Evolutionary conservation across 176 grass and related monocot species (phyloP).

Genomic region (Urochloa ruziziensis): DNA sequence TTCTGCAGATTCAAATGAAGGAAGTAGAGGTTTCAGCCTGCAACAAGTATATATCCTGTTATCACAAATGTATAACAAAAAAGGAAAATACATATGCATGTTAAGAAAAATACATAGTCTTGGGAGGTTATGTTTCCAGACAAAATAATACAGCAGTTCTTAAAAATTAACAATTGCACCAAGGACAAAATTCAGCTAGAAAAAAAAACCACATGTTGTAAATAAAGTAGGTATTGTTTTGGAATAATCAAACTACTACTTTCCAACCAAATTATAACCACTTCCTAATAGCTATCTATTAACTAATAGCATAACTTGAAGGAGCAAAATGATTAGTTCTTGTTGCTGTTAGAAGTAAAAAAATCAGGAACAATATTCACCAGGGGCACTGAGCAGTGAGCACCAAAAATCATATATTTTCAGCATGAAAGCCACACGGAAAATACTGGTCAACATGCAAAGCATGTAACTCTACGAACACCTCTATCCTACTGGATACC

Average conservation of each 20-base stretch:
- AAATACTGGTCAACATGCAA: background rate
- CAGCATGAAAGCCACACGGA: background rate
- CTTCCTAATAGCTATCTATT: background rate
- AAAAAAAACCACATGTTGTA: no score
- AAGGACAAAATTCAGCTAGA: background rate
- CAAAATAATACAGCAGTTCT: background rate
- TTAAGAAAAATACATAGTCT: background rate
- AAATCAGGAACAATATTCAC: background rate
- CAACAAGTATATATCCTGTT: background rate
- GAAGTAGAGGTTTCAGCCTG: conserved; percentile 86
- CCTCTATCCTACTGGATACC: background rate
- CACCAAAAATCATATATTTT: background rate
- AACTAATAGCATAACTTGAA: background rate
- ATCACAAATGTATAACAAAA: background rate
- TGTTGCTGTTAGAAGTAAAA: background rate
- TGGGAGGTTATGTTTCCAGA: background rate
- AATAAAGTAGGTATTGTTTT: background rate
- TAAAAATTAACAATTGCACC: background rate
- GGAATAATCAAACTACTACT: background rate
- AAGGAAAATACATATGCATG: background rate
- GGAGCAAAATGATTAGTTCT: background rate
- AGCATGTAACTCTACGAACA: background rate
- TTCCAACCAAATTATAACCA: background rate
- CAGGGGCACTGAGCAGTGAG: background rate
- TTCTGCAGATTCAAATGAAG: conserved; percentile 92